phyloP scores from a whole-genome alignment of 768 basidiomycete genomes.

The Serendipita sp. region DNA sequence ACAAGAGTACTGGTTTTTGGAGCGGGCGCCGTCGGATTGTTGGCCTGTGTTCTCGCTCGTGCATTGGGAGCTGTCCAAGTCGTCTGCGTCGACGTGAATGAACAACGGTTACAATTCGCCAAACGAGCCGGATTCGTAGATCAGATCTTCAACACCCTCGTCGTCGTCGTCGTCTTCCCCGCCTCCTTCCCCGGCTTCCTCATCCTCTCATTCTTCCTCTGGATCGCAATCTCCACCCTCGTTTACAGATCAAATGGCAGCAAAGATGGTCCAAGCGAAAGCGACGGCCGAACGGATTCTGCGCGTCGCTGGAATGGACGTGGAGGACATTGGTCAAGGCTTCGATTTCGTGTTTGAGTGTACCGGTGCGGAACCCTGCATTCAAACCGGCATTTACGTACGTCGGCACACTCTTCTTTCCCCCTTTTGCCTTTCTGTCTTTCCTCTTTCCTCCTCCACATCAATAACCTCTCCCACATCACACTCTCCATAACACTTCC shows the following conservation, averaged over 20 bases:
- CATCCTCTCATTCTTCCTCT: not conserved
- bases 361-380: constrained; percentile 82
- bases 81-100: constrained; percentile 78
- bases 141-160: constrained; percentile 29
- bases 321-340: constrained; percentile 33
- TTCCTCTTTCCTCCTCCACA: not conserved
- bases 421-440: too few species aligned
- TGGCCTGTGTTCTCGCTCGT: constrained; percentile 69
- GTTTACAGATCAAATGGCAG: not conserved
- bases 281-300: constrained; percentile 29
- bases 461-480: not conserved
- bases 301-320: not conserved
- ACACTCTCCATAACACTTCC: not conserved
- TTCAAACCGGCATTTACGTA: constrained; percentile 83
- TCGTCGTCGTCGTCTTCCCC: too few species aligned
- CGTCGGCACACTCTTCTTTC: too few species aligned
- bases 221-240: not conserved
- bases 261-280: constrained; percentile 21
- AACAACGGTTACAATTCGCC: constrained; percentile 64
- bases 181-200: not conserved
- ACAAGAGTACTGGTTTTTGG: constrained; percentile 79
- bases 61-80: constrained; percentile 49
- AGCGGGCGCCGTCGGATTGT: constrained; percentile 83
- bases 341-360: constrained; percentile 93
- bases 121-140: constrained; percentile 59